These are phyloP conservation scores for Leccinum pachyderme DNA, from an alignment of 1,284 basidiomycete genomes.

Conservation along the genomic window DNA sequence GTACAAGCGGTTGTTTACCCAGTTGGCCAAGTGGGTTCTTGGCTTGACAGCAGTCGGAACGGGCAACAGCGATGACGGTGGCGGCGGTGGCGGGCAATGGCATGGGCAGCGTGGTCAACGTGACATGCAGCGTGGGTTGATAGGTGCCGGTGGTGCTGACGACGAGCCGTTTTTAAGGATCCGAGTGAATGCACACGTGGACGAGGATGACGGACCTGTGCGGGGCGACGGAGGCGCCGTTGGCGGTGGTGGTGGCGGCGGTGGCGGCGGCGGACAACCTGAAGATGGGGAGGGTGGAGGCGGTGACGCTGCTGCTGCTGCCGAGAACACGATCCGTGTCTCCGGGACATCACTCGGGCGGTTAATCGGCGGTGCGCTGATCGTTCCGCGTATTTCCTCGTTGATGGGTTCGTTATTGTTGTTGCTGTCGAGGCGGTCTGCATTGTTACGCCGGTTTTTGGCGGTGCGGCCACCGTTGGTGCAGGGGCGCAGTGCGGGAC, in stretches of 20 bases:
- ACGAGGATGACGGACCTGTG: slow-evolving; percentile 25
- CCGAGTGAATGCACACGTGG: slow-evolving; percentile 37
- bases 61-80: background rate
- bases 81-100: slow-evolving; percentile 6
- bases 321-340: slow-evolving; percentile 55
- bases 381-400: slow-evolving; percentile 62
- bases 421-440: slow-evolving; percentile 48
- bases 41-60: slow-evolving; percentile 34
- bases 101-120: slow-evolving; percentile 17
- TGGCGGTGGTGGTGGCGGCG: slow-evolving; percentile 7
- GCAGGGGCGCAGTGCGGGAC: slow-evolving; percentile 9
- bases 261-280: background rate
- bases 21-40: slow-evolving; percentile 48
- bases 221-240: background rate
- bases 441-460: slow-evolving; percentile 52
- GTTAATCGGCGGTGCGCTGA: slow-evolving; percentile 60
- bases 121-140: slow-evolving; percentile 32
- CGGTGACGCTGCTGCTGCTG: slow-evolving; percentile 36
- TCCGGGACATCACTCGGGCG: slow-evolving; percentile 60
- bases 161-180: slow-evolving; percentile 50
- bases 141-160: slow-evolving; percentile 37
- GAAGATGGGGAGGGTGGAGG: slow-evolving; percentile 8
- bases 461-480: slow-evolving; percentile 44
- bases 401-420: slow-evolving; percentile 62
- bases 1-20: slow-evolving; percentile 45